A percentile compares a stretch with the other conserved stretches of the same genome.
These are phyloP conservation scores for Gossypium arboreum DNA, from an alignment of 345 rosid species.

Conservation along the genomic window DNA sequence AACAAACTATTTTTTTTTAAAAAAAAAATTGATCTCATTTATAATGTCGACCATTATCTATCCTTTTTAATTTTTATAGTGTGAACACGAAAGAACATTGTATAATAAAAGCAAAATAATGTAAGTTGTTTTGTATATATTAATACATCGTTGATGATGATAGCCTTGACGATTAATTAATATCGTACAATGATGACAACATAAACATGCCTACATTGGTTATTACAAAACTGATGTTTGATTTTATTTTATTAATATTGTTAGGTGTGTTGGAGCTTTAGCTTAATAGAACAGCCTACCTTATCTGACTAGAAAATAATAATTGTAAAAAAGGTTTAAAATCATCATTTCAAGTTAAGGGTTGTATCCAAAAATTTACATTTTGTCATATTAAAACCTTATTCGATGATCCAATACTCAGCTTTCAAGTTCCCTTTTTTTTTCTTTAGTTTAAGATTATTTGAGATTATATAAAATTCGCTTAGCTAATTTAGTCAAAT, in stretches of 20 bases:
- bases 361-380: no score
- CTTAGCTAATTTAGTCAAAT: not conserved
- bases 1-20: no score
- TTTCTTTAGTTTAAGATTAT: no score
- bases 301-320: not conserved
- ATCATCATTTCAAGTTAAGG: not conserved
- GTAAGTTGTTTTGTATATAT: no score
- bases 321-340: not conserved
- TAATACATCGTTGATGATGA: not conserved
- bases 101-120: not conserved
- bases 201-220: not conserved
- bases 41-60: not conserved
- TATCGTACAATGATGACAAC: not conserved
- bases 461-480: no score
- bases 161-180: not conserved
- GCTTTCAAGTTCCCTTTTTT: no score
- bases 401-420: no score
- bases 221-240: not conserved
- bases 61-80: not conserved
- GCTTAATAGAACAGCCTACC: not conserved
- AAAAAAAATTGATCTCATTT: not conserved
- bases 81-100: not conserved
- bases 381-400: no score
- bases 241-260: not conserved
- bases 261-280: not conserved